A percentile compares a stretch with the other conserved stretches of the same genome.
Conservation (phyloP, 1,284 basidiomycete genomes). For the Fomitiporia mediterranea region DNA sequence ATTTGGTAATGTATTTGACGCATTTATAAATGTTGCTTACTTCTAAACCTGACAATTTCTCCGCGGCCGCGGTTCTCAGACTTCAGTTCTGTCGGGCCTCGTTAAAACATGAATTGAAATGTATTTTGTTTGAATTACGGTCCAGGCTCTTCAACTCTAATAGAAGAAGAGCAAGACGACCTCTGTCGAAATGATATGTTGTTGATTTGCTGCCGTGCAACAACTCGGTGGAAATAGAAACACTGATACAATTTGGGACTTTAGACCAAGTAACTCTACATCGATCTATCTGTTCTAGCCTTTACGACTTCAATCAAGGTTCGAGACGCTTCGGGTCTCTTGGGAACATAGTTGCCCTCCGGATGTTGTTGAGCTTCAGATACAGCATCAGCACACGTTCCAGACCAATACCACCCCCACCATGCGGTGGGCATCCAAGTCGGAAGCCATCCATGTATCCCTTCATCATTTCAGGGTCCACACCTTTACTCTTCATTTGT, state of each 20-base stretch:
- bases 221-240: no score
- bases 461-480: conserved; percentile 85
- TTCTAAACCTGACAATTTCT: no score
- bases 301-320: no score
- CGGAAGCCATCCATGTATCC: conserved; percentile 93
- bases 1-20: neutral
- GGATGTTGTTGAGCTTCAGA: conserved; percentile 93
- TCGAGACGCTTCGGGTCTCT: conserved; percentile 84
- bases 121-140: no score
- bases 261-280: neutral
- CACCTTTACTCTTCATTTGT: conserved; percentile 78
- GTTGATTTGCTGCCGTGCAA: no score
- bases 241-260: neutral
- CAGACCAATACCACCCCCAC: conserved; percentile 82
- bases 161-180: no score
- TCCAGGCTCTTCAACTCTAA: no score
- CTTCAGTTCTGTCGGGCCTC: no score
- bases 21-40: no score
- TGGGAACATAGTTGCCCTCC: conserved; percentile 92
- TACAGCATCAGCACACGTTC: conserved; percentile 97
- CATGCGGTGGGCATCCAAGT: conserved; percentile 88
- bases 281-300: neutral
- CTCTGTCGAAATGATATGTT: no score
- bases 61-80: no score
- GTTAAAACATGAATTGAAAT: no score